phyloP scores from a whole-genome alignment of 345 rosid species.

The Combretum micranthum region DNA sequence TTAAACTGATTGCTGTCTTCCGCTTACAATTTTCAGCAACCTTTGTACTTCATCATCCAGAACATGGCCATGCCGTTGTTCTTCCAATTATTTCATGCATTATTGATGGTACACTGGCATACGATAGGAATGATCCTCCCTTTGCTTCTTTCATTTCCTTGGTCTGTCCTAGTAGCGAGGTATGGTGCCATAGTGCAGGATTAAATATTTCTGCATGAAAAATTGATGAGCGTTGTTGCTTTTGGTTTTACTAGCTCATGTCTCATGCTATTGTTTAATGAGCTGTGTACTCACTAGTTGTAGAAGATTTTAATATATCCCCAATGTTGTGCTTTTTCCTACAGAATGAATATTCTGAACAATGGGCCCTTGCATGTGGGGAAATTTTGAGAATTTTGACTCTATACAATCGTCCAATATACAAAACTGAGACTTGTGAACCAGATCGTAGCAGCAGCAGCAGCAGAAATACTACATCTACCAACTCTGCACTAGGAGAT shows the following conservation, averaged over 20 bases:
- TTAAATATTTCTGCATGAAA: neutral
- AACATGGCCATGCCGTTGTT: constrained; percentile 91
- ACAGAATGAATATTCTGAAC: constrained; percentile 94
- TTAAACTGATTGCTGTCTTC: neutral
- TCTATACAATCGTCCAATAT: constrained; percentile 96
- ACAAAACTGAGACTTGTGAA: constrained; percentile 52
- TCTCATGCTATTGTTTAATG: too few species aligned
- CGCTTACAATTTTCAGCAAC: constrained; percentile 45
- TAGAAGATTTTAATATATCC: neutral
- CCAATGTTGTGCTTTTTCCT: constrained; percentile 9
- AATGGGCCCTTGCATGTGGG: constrained; percentile 98
- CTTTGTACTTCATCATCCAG: constrained; percentile 97
- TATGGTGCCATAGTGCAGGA: constrained; percentile 13
- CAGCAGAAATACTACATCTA: constrained; percentile 35
- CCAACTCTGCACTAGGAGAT: constrained; percentile 33
- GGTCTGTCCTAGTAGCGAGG: constrained; percentile 81
- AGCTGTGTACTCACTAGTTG: neutral
- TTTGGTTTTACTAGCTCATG: neutral
- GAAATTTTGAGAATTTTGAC: constrained; percentile 94
- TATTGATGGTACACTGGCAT: constrained; percentile 79
- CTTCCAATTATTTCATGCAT: constrained; percentile 92
- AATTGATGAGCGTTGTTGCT: neutral
- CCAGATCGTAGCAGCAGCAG: constrained; percentile 40
- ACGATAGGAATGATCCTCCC: constrained; percentile 66
- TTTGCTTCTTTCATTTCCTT: constrained; percentile 93